Percentiles rank a stretch among this genome's conserved stretches.
These are phyloP conservation scores for Yamadazyma sp. DNA, from an alignment of 1,139 yeast genomes.

Conservation along the genomic window DNA sequence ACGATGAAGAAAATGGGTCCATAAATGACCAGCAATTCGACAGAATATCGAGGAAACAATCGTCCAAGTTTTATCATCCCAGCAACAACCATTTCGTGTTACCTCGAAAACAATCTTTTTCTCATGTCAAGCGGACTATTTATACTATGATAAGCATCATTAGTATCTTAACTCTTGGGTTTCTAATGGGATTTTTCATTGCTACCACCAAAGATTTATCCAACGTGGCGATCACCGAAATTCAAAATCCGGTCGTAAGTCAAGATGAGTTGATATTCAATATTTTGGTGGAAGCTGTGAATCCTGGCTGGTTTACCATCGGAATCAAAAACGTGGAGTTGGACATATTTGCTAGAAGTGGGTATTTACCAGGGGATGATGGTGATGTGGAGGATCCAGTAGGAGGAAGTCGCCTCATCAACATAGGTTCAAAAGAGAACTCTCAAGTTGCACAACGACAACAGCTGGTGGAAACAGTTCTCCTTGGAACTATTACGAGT, in stretches of 20 bases:
- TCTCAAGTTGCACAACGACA: background rate
- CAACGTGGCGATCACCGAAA: constrained; percentile 56
- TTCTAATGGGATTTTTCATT: constrained; percentile 75
- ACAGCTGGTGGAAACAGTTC: constrained; percentile 58
- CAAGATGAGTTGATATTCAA: constrained; percentile 85
- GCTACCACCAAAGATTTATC: constrained; percentile 87
- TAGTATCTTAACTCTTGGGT: constrained; percentile 65
- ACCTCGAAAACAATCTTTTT: constrained; percentile 31
- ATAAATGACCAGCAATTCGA: constrained; percentile 20
- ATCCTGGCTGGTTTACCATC: constrained; percentile 82
- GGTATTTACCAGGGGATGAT: constrained; percentile 37
- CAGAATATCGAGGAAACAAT: constrained; percentile 15
- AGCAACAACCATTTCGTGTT: constrained; percentile 27
- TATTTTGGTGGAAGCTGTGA: constrained; percentile 72
- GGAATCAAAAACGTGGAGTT: constrained; percentile 66
- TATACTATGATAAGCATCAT: constrained; percentile 57
- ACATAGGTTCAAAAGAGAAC: background rate
- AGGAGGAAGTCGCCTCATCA: background rate
- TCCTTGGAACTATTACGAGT: constrained; percentile 66
- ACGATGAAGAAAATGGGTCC: constrained; percentile 34
- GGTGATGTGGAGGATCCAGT: constrained; percentile 6
- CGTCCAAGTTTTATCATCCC: constrained; percentile 17
- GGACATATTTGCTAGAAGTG: constrained; percentile 85
- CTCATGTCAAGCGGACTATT: constrained; percentile 50
- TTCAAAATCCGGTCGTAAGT: constrained; percentile 75